Conservation (phyloP, 139 green algal species). For the Tetradesmus lagerheimii region DNA sequence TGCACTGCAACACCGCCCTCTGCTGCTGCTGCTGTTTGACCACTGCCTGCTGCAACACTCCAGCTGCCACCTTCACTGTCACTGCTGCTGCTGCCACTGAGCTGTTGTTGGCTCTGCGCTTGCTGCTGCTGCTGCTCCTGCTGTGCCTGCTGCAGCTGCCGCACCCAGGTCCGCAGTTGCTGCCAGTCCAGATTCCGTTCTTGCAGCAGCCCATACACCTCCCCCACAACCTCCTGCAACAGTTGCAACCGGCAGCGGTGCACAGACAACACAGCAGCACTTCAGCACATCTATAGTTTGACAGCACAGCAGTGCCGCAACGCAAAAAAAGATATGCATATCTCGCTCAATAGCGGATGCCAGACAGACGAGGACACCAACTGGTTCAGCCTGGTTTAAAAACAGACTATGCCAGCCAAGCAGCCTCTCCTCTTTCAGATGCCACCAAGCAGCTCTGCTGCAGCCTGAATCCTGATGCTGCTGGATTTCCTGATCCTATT, state of each 20-base stretch:
- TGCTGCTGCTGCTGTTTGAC: neutral
- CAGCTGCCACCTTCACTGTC: neutral
- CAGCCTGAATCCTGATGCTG: too few relatives aligned
- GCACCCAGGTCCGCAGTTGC: conserved; percentile 27
- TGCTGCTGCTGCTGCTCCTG: conserved; percentile 27
- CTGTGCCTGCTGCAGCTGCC: conserved; percentile 34
- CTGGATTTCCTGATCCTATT: too few relatives aligned
- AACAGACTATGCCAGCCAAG: too few relatives aligned
- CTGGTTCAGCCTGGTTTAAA: too few relatives aligned
- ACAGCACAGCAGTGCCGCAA: too few relatives aligned
- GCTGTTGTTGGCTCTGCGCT: conserved; percentile 19
- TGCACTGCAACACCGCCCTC: neutral
- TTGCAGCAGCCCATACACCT: conserved; percentile 24
- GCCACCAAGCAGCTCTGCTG: too few relatives aligned
- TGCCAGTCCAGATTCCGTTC: conserved; percentile 20
- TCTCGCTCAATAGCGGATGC: neutral
- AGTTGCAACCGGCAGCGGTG: neutral
- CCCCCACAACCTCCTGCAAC: conserved; percentile 24
- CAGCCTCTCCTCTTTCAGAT: too few relatives aligned
- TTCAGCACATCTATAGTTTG: too few relatives aligned
- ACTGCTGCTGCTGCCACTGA: neutral
- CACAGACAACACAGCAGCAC: neutral
- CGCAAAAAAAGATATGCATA: neutral
- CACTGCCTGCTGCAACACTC: neutral
- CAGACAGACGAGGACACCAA: conserved; percentile 5